Evolutionary conservation across 139 green algal species (phyloP).

Genomic region (Nannochloris sp.): DNA sequence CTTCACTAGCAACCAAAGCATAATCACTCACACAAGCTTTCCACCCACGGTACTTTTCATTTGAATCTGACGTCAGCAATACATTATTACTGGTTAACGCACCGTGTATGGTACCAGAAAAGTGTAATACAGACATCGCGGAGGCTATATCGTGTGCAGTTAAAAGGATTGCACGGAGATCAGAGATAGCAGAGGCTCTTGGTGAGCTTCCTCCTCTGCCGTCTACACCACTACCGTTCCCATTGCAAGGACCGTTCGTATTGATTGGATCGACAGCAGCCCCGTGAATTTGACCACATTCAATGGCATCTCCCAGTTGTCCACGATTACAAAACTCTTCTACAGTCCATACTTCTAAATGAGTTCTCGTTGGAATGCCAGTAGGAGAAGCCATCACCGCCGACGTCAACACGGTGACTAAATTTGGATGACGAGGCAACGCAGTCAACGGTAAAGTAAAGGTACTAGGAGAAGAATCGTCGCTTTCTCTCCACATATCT

Average conservation of each 20-base stretch:
- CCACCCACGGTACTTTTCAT: slow-evolving; percentile 29
- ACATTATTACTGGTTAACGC: slow-evolving; percentile 44
- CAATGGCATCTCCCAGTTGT: slow-evolving; percentile 28
- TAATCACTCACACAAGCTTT: slow-evolving; percentile 61
- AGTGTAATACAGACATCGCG: slow-evolving; percentile 37
- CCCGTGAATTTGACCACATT: slow-evolving; percentile 9
- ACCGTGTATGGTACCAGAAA: slow-evolving; percentile 32
- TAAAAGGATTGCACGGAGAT: slow-evolving; percentile 10
- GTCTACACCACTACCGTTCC: background rate
- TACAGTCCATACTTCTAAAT: slow-evolving; percentile 50
- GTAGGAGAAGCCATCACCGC: background rate
- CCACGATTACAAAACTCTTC: slow-evolving; percentile 42
- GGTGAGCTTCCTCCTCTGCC: background rate
- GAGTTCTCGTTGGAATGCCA: background rate
- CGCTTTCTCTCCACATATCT: slow-evolving; percentile 17
- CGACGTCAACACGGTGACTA: background rate
- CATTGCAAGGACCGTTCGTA: too few relatives aligned
- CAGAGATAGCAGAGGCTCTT: too few relatives aligned
- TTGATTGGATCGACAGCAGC: too few relatives aligned
- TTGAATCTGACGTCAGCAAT: slow-evolving; percentile 15
- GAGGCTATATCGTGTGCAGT: slow-evolving; percentile 30
- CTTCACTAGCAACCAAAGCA: slow-evolving; percentile 34
- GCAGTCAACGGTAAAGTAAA: too few relatives aligned
- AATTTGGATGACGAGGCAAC: background rate
- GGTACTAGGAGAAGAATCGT: too few relatives aligned